Base-by-base conservation (phyloP, 371 early-diverging fungal species). In the Mucor sp. region DNA sequence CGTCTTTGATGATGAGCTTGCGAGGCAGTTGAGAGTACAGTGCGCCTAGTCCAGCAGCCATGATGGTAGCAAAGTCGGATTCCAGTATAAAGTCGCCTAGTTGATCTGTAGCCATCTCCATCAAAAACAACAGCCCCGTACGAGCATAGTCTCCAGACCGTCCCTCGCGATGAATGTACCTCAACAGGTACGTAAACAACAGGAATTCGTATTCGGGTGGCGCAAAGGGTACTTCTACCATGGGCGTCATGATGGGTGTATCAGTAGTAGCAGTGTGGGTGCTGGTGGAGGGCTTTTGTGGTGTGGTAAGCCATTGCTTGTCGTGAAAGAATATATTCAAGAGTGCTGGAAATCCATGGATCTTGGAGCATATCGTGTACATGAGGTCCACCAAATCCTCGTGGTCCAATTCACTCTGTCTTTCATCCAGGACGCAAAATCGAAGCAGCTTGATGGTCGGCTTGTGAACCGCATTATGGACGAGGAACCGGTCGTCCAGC, bases 1-100 rank as follows among this genome's bases (percentile, higher is more conserved):
- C 82, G 41, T 81, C 78, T 19, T 83, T 67, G 28, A 94, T 85
- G 32, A 87, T 77, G 23, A 94, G 71, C 57, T 92, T 90, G 41
- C 93, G 85, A 6, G 98, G 97, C 12, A 98, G 84, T 74, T 96
- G 97, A 12, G 96, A 94, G 76, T 92, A 97, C 25, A 96, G 78
- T 0, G 96, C 96, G 41, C 95, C 94, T 19, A 98, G 77, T 2
- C 95, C 94, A 23, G 96, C 95, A 2, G 91, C 87, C 74, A 95
- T 81, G 37, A 93, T 88, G 1, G 89, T 87, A 1, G 93, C 85
- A 76, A 97, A 94, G 55, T 95, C 95, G 60, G 92, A 91, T 57
- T 86, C 85, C 33, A 89, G 68, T 39, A 98, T 92, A 77, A 93
- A 96, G 28, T 90, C 86, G 32, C 91, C 91, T 32, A 97, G 77